Base-by-base conservation (phyloP, 257 asterid species). In the Primulina eburnea region DNA sequence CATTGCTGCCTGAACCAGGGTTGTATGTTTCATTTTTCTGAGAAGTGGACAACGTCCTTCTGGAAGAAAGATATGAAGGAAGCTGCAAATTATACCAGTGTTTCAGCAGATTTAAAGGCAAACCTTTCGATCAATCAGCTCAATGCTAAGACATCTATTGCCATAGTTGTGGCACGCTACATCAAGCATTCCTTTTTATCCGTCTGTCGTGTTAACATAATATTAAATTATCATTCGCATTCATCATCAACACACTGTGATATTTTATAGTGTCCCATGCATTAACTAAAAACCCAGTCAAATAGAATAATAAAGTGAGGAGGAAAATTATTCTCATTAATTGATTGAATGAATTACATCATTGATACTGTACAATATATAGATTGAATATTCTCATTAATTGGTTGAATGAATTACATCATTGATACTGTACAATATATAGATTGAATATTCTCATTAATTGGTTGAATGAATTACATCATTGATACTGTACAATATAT, bases 11-110 rank as follows among this genome's bases (percentile, higher is more conserved):
- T 33, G 82, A 37, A 69, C 80, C 77, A 37, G 81, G 75, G 55
- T 84, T 80, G 53, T 64, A 66, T 12, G 86, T 90, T 64, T 71
- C 84, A 74, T 76, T 84, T 30, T 78, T 83, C 65, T 53, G 84
- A 29, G 95, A 72, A 77, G 63, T 90, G 56, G 96, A 89, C 70
- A 82, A 87, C 9, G 76, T 77, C 80, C 86, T 89, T 83, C 98
- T 86, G 60, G 95, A 85, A 79, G 88, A 82, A 79, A 87, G 96
- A 81, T 86, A 86, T 69, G 96, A 85, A 65, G 97, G 96, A 66
- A 81, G 78, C 99, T 93, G 92, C 86, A 68, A 65, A 79, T 62
- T 59, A 63, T 53, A 67, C 43, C 71, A 78, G 38, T 60, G 71
- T 70, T 66, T 75, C 68, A 69, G 58, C 65, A 69, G 16, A 67